Evolutionary conservation across 1,284 basidiomycete genomes (phyloP).

Genomic region (Wolfiporia cocos): DNA sequence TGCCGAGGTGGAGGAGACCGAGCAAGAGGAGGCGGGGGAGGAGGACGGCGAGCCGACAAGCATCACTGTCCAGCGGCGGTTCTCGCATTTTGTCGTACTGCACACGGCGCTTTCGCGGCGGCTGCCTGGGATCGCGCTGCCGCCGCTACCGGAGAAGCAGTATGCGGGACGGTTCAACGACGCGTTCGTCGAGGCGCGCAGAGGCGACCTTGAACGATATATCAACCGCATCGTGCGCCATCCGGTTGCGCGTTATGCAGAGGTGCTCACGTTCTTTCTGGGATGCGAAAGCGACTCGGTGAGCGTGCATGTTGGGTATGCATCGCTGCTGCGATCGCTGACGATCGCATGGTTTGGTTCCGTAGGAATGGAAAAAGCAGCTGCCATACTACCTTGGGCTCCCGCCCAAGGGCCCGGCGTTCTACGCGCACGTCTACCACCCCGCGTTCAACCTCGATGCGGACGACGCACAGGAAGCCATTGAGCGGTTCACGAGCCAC

Average conservation of each 20-base stretch:
- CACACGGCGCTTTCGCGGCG: constrained; percentile 62
- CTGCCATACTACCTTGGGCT: constrained; percentile 55
- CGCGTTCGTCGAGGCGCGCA: constrained; percentile 77
- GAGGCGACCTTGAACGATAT: constrained; percentile 78
- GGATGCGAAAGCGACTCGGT: constrained; percentile 68
- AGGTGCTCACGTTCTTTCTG: constrained; percentile 79
- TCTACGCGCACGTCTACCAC: constrained; percentile 78
- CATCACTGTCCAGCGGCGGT: constrained; percentile 74
- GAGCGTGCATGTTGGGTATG: constrained; percentile 19
- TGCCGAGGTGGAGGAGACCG: constrained; percentile 16
- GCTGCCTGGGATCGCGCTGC: constrained; percentile 71
- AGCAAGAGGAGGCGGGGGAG: no score
- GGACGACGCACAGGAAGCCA: constrained; percentile 53
- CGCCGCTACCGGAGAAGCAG: constrained; percentile 79
- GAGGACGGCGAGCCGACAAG: constrained; percentile 34
- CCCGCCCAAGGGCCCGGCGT: constrained; percentile 58
- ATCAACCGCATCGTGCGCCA: constrained; percentile 68
- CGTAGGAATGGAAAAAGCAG: constrained; percentile 66
- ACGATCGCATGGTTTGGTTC: constrained; percentile 4
- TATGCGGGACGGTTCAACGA: constrained; percentile 75
- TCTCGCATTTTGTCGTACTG: constrained; percentile 79
- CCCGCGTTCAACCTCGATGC: constrained; percentile 79
- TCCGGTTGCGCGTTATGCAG: constrained; percentile 72
- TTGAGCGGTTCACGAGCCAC: constrained; percentile 60
- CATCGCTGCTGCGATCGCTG: background rate